phyloP scores from a whole-genome alignment of 2,329 filamentous ascomycete genomes.

The Ophiognomonia clavigignenti-juglandacearum region DNA sequence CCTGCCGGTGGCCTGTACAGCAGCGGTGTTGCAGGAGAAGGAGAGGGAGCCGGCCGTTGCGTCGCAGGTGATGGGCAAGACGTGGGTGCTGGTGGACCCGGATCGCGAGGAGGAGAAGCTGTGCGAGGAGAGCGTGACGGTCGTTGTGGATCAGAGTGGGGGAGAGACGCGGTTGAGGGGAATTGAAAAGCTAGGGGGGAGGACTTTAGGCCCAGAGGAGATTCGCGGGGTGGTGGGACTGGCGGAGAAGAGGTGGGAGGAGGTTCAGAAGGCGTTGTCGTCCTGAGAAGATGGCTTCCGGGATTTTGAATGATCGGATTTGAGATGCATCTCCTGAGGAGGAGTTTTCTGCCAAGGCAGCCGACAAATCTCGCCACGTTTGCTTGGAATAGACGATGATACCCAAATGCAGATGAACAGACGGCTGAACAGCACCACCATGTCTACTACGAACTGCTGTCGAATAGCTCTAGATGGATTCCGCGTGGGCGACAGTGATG shows the following conservation, averaged over 20 bases:
- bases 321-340: too few species aligned
- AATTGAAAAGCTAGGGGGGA: conserved; percentile 82
- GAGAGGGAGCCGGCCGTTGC: conserved; percentile 35
- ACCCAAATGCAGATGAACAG: conserved; percentile 17
- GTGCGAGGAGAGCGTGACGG: conserved; percentile 75
- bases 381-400: conserved; percentile 20
- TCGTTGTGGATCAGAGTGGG: conserved; percentile 66
- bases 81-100: conserved; percentile 81
- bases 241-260: conserved; percentile 61
- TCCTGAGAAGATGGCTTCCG: neutral
- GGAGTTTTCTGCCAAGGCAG: neutral
- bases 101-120: conserved; percentile 85
- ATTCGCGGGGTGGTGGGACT: conserved; percentile 55
- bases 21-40: conserved; percentile 69
- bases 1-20: conserved; percentile 72
- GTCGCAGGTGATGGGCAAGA: conserved; percentile 38
- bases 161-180: conserved; percentile 56
- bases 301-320: too few species aligned
- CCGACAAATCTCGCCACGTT: neutral
- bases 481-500: too few species aligned
- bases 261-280: conserved; percentile 41
- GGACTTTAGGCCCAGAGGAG: conserved; percentile 58
- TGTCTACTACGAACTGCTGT: too few species aligned
- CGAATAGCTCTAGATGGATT: too few species aligned
- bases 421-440: neutral